Evolutionary conservation across 345 rosid genomes (phyloP).

Genomic region (Cardamine chenopodiifolia): DNA sequence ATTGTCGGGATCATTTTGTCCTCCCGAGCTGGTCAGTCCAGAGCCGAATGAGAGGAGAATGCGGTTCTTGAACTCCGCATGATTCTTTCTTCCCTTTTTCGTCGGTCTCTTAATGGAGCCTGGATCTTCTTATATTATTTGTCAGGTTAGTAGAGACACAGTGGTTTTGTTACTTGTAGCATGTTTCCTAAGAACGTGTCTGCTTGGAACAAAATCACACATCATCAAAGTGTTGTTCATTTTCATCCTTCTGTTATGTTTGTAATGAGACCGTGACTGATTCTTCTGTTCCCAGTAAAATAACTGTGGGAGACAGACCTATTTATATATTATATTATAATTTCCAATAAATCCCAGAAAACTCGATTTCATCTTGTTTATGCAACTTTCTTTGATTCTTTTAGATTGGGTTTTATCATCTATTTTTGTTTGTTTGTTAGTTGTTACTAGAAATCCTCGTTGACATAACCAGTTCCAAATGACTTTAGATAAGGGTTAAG

Average conservation of each 20-base stretch:
- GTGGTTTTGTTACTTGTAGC: slow-evolving; percentile 25
- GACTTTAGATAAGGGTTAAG: too few relatives aligned
- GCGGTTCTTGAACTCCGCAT: slow-evolving; percentile 7
- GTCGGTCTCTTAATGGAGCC: slow-evolving; percentile 5
- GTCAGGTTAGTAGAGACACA: slow-evolving; percentile 26
- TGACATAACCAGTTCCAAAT: too few relatives aligned
- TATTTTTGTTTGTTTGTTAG: background rate
- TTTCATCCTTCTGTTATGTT: slow-evolving; percentile 28
- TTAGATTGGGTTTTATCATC: background rate
- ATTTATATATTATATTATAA: background rate
- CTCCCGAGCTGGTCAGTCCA: slow-evolving; percentile 92
- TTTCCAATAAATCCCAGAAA: slow-evolving; percentile 35
- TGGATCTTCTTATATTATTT: slow-evolving; percentile 26
- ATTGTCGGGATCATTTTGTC: slow-evolving; percentile 93
- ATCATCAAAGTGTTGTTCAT: slow-evolving; percentile 17
- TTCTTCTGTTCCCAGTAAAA: slow-evolving; percentile 24
- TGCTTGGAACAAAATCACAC: slow-evolving; percentile 20
- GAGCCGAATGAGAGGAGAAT: slow-evolving; percentile 64
- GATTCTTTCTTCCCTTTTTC: slow-evolving; percentile 32
- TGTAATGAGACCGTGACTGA: slow-evolving; percentile 23
- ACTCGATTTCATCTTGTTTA: slow-evolving; percentile 13
- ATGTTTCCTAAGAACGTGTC: slow-evolving; percentile 24
- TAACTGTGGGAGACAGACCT: slow-evolving; percentile 26
- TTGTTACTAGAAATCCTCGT: too few relatives aligned
- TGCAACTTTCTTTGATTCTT: background rate